phyloP scores from a whole-genome alignment of 495 filamentous ascomycete species.

The Cudoniella acicularis region DNA sequence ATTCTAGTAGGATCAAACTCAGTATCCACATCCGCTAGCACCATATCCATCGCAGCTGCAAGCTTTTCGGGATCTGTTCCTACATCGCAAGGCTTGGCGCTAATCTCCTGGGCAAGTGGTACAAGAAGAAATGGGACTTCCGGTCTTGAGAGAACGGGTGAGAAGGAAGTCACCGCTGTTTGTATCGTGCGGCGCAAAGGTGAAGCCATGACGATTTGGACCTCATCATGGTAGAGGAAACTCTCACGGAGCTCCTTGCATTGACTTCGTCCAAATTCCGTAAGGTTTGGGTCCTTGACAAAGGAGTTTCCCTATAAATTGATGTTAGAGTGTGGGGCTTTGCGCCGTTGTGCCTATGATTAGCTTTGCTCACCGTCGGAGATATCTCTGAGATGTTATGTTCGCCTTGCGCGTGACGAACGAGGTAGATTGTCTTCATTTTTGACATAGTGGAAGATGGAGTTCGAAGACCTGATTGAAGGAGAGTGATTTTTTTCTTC shows the following conservation, averaged over 20 bases:
- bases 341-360: too few relatives aligned
- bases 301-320: not conserved
- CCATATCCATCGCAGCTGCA: not conserved
- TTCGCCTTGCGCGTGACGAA: not conserved
- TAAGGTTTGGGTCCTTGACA: constrained; percentile 2
- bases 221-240: not conserved
- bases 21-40: not conserved
- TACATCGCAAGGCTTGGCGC: not conserved
- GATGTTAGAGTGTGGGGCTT: not conserved
- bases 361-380: too few relatives aligned
- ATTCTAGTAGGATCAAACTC: not conserved
- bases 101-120: constrained; percentile 1
- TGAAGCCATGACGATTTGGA: not conserved
- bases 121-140: not conserved
- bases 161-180: not conserved
- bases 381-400: not conserved
- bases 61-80: not conserved
- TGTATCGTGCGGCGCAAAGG: not conserved
- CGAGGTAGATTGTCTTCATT: not conserved
- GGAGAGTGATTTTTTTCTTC: too few relatives aligned
- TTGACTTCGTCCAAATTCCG: not conserved
- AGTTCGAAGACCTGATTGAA: too few relatives aligned
- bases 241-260: not conserved
- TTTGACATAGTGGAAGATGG: not conserved
- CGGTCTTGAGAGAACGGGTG: not conserved